Evolutionary conservation across 1,284 basidiomycete genomes (phyloP), one percentile per base, ranked within the genome.

Genomic region (Pseudozyma pruni): DNA sequence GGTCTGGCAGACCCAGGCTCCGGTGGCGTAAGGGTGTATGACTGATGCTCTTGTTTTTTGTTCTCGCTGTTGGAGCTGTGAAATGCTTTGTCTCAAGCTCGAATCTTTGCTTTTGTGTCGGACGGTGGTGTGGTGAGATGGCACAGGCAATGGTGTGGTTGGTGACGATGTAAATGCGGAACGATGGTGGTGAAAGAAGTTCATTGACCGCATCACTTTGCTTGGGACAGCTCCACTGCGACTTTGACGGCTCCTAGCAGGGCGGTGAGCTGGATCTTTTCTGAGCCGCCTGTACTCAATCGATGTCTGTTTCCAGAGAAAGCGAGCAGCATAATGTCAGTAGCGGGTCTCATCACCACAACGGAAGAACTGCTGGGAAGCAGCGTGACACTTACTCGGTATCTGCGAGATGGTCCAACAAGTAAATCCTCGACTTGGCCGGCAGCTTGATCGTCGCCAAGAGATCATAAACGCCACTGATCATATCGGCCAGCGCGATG

Each of bases 241-340:
- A 93, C 90, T 84, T 98, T 98, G 85, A 98, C 95, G 9, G 91
- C 91, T 2, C 91, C 94, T 2, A 98, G 85, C 62, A 99, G 83
- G 0, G 93, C 94, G 2, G 93, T 93, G 54, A 98, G 83, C 80
- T 98, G 96, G 56, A 99, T 89, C 79, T 94, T 97, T 83, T 99
- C 96, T 66, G 86, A 94, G 1, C 90, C 94, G 4, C 96, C 95
- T 0, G 94, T 90, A 1, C 93, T 93, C 14, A 98, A 85, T 45
- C 96, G 89, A 83, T 98, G 90, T 82, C 94, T 96, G 56, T n/a
- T 4, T 5, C n/a, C 17, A 33, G 39, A 22, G 29, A 13, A 50
- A 35, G 22, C 14, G 16, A 8, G 29, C 8, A n/a, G 29, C 32
- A 31, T 19, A 29, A 4, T 19, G 32, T 40, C 37, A 40, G 32